Evolutionary conservation across 2,329 filamentous ascomycete genomes (phyloP).

Genomic region (Colletotrichum sp.): DNA sequence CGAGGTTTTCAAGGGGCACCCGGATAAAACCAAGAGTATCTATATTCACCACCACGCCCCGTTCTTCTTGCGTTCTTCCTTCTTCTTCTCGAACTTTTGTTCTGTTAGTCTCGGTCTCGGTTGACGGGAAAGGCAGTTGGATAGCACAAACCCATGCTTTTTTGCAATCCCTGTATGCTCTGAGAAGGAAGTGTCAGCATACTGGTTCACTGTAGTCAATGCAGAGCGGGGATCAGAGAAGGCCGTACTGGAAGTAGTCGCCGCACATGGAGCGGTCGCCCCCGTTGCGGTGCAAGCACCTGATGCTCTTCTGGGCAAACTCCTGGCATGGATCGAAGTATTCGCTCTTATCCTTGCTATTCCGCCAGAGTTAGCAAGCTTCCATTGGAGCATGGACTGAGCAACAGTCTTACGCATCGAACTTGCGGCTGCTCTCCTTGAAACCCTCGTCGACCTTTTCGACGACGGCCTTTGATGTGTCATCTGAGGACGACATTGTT

Average conservation of each 20-base stretch:
- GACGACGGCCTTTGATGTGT: background rate
- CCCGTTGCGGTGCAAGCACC: constrained; percentile 86
- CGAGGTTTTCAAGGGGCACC: background rate
- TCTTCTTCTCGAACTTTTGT: constrained; percentile 32
- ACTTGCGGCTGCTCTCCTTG: constrained; percentile 57
- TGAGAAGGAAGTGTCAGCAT: constrained; percentile 38
- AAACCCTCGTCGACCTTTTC: constrained; percentile 8
- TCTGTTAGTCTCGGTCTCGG: background rate
- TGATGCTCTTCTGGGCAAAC: constrained; percentile 82
- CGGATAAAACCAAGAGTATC: background rate
- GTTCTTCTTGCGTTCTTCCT: constrained; percentile 27
- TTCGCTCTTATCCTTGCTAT: constrained; percentile 85
- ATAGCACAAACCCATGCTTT: constrained; percentile 78
- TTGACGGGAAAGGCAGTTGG: background rate
- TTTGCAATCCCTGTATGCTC: constrained; percentile 93
- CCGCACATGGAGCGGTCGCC: constrained; percentile 89
- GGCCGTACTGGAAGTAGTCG: constrained; percentile 87
- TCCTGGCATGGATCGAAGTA: constrained; percentile 97
- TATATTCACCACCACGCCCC: constrained; percentile 24
- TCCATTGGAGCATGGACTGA: background rate
- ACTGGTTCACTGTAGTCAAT: background rate
- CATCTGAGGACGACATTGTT: background rate
- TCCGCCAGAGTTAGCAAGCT: background rate
- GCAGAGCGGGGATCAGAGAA: background rate
- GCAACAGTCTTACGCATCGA: constrained; percentile 59